A percentile compares a stretch with the other conserved stretches of the same genome.
These are phyloP conservation scores for Heliamphora pulchella DNA, from an alignment of 179 eudicot species.

Conservation along the genomic window DNA sequence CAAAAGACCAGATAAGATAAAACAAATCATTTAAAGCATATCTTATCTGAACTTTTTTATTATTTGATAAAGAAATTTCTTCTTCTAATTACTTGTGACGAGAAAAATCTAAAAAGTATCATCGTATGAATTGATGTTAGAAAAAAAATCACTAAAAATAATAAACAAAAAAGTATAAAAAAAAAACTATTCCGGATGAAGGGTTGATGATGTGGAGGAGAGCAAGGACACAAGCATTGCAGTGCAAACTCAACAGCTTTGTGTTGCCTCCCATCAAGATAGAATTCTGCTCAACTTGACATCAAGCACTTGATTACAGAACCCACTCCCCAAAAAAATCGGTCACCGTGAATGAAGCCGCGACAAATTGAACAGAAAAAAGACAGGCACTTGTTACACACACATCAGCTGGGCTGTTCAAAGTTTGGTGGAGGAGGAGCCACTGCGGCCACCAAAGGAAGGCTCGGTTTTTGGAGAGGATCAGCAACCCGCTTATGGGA, in stretches of 20 bases:
- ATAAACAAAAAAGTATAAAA: too few species aligned
- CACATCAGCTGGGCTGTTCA: constrained; percentile 26
- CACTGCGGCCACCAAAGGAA: constrained; percentile 12
- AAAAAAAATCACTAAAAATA: too few species aligned
- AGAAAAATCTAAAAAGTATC: too few species aligned
- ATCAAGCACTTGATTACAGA: not conserved
- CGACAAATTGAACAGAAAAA: not conserved
- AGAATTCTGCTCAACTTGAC: constrained; percentile 11
- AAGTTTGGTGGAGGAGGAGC: constrained; percentile 9
- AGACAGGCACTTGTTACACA: not conserved
- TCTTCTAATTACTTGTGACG: too few species aligned
- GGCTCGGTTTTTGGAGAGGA: constrained; percentile 27
- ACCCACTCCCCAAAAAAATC: not conserved
- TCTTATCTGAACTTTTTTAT: too few species aligned
- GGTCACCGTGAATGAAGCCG: constrained; percentile 2
- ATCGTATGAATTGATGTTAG: too few species aligned
- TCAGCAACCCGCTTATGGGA: constrained; percentile 27
- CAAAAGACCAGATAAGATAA: too few species aligned
- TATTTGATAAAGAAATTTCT: too few species aligned
- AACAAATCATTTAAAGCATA: too few species aligned
- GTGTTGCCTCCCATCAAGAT: not conserved
- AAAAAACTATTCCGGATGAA: too few species aligned
- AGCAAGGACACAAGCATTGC: not conserved
- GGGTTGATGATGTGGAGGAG: not conserved
- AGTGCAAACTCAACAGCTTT: not conserved